Conservation (phyloP, 2,329 filamentous ascomycete species). For the Nannizzia gypsea region DNA sequence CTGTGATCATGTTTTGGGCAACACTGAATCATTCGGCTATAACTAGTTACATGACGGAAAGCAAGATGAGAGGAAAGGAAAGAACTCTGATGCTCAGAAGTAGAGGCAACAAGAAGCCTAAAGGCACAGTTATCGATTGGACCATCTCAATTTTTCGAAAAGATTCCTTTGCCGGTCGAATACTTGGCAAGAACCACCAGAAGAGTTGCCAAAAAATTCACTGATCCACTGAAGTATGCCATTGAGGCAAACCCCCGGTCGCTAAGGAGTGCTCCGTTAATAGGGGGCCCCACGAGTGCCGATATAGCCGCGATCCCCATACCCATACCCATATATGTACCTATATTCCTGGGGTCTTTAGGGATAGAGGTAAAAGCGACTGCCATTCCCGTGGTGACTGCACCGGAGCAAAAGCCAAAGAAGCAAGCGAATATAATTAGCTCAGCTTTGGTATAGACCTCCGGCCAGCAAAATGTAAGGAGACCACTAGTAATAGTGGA, state of each 20-base stretch:
- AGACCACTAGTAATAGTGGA: constrained; percentile 33
- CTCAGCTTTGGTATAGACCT: constrained; percentile 21
- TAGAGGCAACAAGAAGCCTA: no score
- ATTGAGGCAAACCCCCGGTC: constrained; percentile 2
- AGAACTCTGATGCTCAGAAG: no score
- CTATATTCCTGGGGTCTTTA: constrained; percentile 41
- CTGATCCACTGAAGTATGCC: constrained; percentile 7
- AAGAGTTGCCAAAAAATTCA: background rate
- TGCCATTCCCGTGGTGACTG: constrained; percentile 34
- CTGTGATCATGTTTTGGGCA: no score
- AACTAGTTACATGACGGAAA: no score
- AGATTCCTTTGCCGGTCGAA: constrained; percentile 6
- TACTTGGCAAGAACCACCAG: constrained; percentile 4
- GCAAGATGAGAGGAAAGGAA: no score
- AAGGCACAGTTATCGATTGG: no score
- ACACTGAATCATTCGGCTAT: no score
- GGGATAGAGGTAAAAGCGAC: constrained; percentile 14
- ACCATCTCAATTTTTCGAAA: constrained; percentile 6
- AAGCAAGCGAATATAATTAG: background rate
- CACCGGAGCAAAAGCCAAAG: constrained; percentile 12
- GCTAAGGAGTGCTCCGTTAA: constrained; percentile 9
- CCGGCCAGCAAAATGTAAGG: constrained; percentile 33
- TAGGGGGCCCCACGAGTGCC: constrained; percentile 11
- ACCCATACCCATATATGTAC: constrained; percentile 44
- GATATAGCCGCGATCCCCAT: constrained; percentile 5